phyloP scores from a whole-genome alignment of 495 filamentous ascomycete species.

The Cenococcum geophilum region DNA sequence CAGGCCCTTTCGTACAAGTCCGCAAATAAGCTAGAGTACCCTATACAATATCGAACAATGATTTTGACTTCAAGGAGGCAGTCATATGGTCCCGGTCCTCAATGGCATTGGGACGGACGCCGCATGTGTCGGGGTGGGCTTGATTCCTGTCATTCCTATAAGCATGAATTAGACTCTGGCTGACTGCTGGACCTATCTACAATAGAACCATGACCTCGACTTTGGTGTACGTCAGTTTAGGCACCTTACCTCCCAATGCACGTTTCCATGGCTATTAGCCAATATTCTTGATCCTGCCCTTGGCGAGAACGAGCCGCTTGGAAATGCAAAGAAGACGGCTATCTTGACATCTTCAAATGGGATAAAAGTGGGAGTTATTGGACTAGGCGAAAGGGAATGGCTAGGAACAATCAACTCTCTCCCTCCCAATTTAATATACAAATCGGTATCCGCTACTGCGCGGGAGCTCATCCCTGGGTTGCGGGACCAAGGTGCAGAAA shows the following conservation, averaged over 20 bases:
- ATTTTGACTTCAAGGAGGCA: slow-evolving; percentile 38
- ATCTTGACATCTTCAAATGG: slow-evolving; percentile 75
- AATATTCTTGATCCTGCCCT: slow-evolving; percentile 77
- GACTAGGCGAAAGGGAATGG: slow-evolving; percentile 74
- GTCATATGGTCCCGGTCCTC: slow-evolving; percentile 83
- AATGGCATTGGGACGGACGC: slow-evolving; percentile 70
- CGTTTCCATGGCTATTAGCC: slow-evolving; percentile 83
- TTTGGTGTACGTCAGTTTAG: slow-evolving; percentile 80
- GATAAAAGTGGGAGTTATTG: slow-evolving; percentile 78
- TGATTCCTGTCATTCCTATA: not conserved
- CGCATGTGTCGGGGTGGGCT: slow-evolving; percentile 68
- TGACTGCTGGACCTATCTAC: not conserved
- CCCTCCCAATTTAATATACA: slow-evolving; percentile 73
- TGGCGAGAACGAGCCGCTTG: slow-evolving; percentile 61
- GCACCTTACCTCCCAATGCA: slow-evolving; percentile 64
- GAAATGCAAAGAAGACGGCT: slow-evolving; percentile 59
- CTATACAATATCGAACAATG: not conserved
- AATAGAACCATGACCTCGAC: slow-evolving; percentile 83
- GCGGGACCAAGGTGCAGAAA: slow-evolving; percentile 68
- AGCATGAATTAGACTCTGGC: not conserved
- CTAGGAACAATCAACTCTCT: slow-evolving; percentile 81
- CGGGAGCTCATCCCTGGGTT: slow-evolving; percentile 62
- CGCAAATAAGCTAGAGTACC: too few species aligned
- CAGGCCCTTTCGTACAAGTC: not conserved
- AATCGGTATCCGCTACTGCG: slow-evolving; percentile 65